Base-by-base conservation (phyloP, 2,329 filamentous ascomycete species). In the Stemphylium lycopersici region DNA sequence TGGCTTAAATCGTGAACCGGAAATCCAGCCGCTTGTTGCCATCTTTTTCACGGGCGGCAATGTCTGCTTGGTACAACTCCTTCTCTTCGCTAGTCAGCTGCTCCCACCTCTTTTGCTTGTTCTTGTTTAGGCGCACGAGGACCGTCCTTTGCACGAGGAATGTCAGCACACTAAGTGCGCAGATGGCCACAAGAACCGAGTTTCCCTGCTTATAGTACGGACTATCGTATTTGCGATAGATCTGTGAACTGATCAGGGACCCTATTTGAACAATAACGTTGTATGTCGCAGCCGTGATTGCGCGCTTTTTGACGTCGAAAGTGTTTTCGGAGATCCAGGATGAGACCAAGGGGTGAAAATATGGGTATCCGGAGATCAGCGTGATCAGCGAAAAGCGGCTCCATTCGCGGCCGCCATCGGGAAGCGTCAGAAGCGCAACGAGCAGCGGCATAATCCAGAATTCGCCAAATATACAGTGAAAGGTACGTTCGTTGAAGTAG, bases 261-360 rank as follows among this genome's bases (percentile, higher is more conserved):
- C 71, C 74, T 6, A 72, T 63, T 44, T 79, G 77, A 11, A 78
- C 76, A 29, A 68, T 69, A 58, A 80, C 77, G 64, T 88, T 88
- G 71, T 88, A 88, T n/a, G 85, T 73, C 0, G 84, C 86, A 0
- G 84, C 82, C 0, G 84, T 84, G 1, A 90, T 84, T 1, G 86
- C 84, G 6, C 86, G 77, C 5, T 83, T 84, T 10, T 86, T 79
- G 8, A 89, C 84, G 1, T 81, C 79, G 58, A 86, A 85, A 2
- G 84, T 82, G 65, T 89, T 89, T 46, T 84, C 80, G 2, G 83
- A 85, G 1, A 81, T 86, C 71, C 85, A 83, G 0, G 81, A 84
- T 0, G 87, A 85, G 2, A 85, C 72, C 26, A 87, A 83, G 0
- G 85, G 83, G 63, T 87, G 81, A 42, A 77, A 73, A 48, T 78